These are phyloP conservation scores for Polygonum maritimum DNA, from an alignment of 148 eudicot species.

Conservation along the genomic window DNA sequence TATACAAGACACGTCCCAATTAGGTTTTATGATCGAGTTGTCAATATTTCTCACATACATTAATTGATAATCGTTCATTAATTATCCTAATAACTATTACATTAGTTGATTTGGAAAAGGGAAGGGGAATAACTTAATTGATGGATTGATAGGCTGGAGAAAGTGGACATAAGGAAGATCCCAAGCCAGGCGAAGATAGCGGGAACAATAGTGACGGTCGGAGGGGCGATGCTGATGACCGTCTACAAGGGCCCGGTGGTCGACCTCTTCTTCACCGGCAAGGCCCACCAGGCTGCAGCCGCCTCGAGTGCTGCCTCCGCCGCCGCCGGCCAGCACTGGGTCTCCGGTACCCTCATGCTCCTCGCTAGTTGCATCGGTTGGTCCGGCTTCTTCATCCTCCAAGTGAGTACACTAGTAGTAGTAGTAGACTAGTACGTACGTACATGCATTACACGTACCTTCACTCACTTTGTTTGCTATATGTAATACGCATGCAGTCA, in stretches of 20 bases:
- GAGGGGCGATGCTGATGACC: constrained; percentile 56
- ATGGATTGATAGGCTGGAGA: constrained; percentile 30
- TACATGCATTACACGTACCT: background rate
- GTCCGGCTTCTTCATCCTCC: constrained; percentile 56
- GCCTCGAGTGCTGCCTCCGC: background rate
- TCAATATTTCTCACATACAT: too few species aligned
- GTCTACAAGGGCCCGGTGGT: constrained; percentile 48
- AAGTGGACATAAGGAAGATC: constrained; percentile 46
- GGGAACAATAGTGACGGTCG: constrained; percentile 51
- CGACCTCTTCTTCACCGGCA: constrained; percentile 25
- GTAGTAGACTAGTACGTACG: too few species aligned
- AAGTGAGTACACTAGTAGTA: constrained; percentile 27
- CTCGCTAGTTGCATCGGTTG: constrained; percentile 46
- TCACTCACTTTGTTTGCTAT: too few species aligned
- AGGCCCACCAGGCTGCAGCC: constrained; percentile 9
- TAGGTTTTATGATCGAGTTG: too few species aligned
- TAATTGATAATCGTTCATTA: too few species aligned
- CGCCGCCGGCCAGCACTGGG: constrained; percentile 35
- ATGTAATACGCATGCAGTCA: constrained; percentile 22
- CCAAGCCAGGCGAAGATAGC: constrained; percentile 50
- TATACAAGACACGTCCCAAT: too few species aligned
- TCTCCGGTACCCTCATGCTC: constrained; percentile 40
- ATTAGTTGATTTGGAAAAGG: too few species aligned
- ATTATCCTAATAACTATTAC: too few species aligned
- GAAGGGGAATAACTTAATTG: background rate